phyloP scores from a whole-genome alignment of 441 rosid species.

The Biscutella laevigata region DNA sequence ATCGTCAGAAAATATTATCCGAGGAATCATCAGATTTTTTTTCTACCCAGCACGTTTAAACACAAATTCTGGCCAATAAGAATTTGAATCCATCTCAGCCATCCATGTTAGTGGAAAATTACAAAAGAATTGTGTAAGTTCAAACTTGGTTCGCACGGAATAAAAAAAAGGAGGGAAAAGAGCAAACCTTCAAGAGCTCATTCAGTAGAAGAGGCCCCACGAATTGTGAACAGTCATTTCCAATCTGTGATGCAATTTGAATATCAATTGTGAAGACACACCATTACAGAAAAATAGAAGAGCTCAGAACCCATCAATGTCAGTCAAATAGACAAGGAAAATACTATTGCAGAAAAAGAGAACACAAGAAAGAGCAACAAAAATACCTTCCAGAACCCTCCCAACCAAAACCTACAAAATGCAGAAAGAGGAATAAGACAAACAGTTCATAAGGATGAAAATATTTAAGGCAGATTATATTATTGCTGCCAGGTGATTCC shows the following conservation, averaged over 20 bases:
- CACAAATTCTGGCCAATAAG: not conserved
- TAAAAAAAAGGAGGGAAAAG: not conserved
- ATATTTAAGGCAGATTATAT: not conserved
- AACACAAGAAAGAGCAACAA: not conserved
- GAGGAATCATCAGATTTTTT: constrained; percentile 2
- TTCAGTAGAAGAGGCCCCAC: constrained; percentile 91
- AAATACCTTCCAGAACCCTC: constrained; percentile 98
- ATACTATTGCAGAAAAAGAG: not conserved
- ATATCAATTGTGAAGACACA: too few relatives aligned
- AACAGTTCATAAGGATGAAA: constrained; percentile 1
- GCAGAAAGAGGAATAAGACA: constrained; percentile 9
- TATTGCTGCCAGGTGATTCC: not conserved
- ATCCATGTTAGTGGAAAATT: not conserved
- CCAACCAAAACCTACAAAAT: constrained; percentile 89
- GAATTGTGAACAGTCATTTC: constrained; percentile 91
- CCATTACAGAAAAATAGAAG: constrained; percentile 1
- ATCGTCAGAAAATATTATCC: constrained; percentile 5
- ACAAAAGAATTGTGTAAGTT: constrained; percentile 5
- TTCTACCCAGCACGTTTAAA: constrained; percentile 1
- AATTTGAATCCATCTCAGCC: not conserved
- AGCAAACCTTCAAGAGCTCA: constrained; percentile 71
- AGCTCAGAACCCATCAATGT: constrained; percentile 2
- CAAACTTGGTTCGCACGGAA: not conserved
- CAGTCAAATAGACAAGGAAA: constrained; percentile 9
- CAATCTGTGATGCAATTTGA: constrained; percentile 49